A percentile compares a stretch with the other conserved stretches of the same genome.
These are phyloP conservation scores for Plantago major DNA, from an alignment of 257 asterid species.

Conservation along the genomic window DNA sequence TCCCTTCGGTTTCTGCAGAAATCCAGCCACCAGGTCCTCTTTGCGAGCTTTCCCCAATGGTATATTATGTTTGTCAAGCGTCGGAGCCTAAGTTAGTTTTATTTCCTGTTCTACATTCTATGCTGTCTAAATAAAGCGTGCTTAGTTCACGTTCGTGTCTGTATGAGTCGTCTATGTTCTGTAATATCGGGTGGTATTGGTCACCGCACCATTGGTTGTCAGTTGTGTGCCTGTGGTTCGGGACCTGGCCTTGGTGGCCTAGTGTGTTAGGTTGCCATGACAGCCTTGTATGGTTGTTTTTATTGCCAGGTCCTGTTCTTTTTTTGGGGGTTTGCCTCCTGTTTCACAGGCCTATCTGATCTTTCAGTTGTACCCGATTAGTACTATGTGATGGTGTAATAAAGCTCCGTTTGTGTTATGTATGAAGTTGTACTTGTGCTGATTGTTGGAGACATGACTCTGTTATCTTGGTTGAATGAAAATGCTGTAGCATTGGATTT, in stretches of 20 bases:
- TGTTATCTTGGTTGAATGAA: not conserved
- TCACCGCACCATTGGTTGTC: constrained; percentile 13
- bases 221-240: constrained; percentile 27
- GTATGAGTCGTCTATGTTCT: not conserved
- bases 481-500: not conserved
- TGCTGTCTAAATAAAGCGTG: constrained; percentile 23
- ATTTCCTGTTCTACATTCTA: not conserved
- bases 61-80: constrained; percentile 9
- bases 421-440: not conserved
- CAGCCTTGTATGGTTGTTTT: constrained; percentile 27
- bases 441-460: not conserved
- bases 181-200: constrained; percentile 1
- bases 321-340: constrained; percentile 41
- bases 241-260: constrained; percentile 45
- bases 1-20: constrained; percentile 39
- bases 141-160: constrained; percentile 2
- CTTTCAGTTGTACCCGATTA: constrained; percentile 31
- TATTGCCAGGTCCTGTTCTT: constrained; percentile 36
- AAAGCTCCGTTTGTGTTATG: constrained; percentile 13
- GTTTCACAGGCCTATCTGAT: constrained; percentile 23
- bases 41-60: constrained; percentile 19
- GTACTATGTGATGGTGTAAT: constrained; percentile 17
- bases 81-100: constrained; percentile 4
- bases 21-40: constrained; percentile 28
- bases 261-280: constrained; percentile 33